Base-by-base conservation (phyloP, 1,139 yeast genomes). In the Yamadazyma sp. region DNA sequence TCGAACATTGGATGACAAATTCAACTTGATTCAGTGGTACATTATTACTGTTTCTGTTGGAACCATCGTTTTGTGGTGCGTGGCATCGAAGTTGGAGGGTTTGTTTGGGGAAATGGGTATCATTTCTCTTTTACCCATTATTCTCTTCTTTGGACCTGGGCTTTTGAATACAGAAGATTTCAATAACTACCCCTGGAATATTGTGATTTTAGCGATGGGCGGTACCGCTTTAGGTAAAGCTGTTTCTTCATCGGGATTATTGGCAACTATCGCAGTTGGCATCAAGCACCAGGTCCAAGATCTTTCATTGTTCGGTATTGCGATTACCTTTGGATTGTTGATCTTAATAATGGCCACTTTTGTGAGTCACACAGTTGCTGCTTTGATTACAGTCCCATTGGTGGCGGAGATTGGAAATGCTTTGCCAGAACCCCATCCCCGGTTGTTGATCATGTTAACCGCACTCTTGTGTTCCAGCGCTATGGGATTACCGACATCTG, bases 401-500 rank as follows among this genome's bases (percentile, higher is more conserved):
- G 92, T 91, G 55, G 82, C 85, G 41, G 89, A 89, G 53, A 85
- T 91, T 41, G 98, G 98, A 18, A 77, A 81, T 16, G 71, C 82
- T 17, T 70, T 91, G 64, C 79, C 82, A 11, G 74, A 76, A 27
- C 86, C 87, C 3, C 91, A 82, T 55, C 87, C 92, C 15, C 68
- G 77, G 40, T 61, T 89, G 39, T 68, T 91, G 54, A 84, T 91
- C 36, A 84, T 91, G 92, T 79, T 84, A 16, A 76, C 94, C 12
- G 92, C 96, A 0, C 69, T 91, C 51, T 64, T 91, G 46, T 87
- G 96, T 49, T 87, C 96, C 0, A 82, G 83, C 36, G 98, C 97
- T 3, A 91, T 91, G 97, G 97, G 95, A 9, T 72, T 91, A 44
- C 98, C 98, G 20, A 91, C 98, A 0, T 86, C 95, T 1, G 98